These are phyloP conservation scores for Panicum miliaceum DNA, from an alignment of 176 grass and related monocot species.

Conservation along the genomic window DNA sequence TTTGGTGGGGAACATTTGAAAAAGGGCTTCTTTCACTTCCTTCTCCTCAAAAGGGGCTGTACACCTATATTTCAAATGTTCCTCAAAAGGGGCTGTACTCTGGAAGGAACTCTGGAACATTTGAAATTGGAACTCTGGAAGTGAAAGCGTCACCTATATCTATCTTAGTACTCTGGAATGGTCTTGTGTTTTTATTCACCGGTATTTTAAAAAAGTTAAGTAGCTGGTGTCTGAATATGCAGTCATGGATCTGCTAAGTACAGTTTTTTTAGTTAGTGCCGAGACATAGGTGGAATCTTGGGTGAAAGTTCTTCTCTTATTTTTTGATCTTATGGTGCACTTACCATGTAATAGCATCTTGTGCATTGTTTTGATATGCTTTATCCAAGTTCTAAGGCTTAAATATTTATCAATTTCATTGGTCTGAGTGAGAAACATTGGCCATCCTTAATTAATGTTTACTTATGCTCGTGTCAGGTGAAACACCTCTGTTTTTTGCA, in stretches of 20 bases:
- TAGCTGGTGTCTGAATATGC: background rate
- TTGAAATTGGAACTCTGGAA: no score
- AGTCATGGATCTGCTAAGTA: background rate
- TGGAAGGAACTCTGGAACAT: no score
- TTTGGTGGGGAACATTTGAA: no score
- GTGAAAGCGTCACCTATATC: no score
- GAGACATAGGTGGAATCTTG: background rate
- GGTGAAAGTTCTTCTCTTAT: background rate
- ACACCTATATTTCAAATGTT: no score
- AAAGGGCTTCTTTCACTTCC: background rate
- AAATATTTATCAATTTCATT: background rate
- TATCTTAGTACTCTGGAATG: background rate
- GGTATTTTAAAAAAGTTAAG: background rate
- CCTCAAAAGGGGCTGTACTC: no score
- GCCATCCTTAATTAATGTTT: background rate
- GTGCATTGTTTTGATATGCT: background rate
- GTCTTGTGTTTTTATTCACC: background rate
- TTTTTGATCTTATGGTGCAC: background rate
- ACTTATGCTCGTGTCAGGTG: slow-evolving; percentile 14
- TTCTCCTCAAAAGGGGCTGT: background rate
- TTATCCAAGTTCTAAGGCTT: background rate
- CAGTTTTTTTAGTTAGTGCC: background rate
- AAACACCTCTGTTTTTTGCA: slow-evolving; percentile 13
- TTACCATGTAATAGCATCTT: background rate
- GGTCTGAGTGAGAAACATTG: background rate